Evolutionary conservation across 1,139 yeast genomes (phyloP), one percentile per base, ranked within the genome.

Genomic region (Tardiomyces depauwii): DNA sequence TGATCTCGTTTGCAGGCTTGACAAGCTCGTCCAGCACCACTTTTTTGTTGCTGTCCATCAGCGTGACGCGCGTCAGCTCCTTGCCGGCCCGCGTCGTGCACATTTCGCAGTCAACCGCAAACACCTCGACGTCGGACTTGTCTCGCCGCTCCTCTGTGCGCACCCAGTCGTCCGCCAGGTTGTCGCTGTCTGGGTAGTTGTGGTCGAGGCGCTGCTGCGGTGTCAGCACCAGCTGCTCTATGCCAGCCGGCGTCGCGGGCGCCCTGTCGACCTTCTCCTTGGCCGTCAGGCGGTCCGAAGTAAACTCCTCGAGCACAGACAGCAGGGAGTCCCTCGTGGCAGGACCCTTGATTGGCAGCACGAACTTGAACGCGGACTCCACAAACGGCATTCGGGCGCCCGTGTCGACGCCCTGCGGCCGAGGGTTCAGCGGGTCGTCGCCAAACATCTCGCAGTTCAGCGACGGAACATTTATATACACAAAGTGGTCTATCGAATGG

Each of bases 51-150:
- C 77, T 78, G 59, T 85, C 78, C 1, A 87, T 73, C 16, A 91
- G 56, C 1, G 96, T 84, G 1, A 86, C 78, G 48, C 97, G 70
- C 0, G 97, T 80, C 40, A 89, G 67, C 2, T 79, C 95, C 42
- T 74, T 71, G 0, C 86, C 87, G 1, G 59, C 53, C 0, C 67
- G 75, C 0, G 91, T 67, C 47, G 72, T 67, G 60, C 96, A 87
- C 85, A 91, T 91, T 64, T 91, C 98, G 67, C 98, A 91, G 64
- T 91, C 98, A 19, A 91, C 57, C 0, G 95, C 93, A 66, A 76
- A 86, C 0, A 83, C 78, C 46, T 71, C 78, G 2, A 82, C 19
- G 3, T 7, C 18, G 12, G 18, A 18, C 18, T 30, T 30, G 16
- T 30, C 10, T 14, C 10, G 10, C n/a, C 10, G 11, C 10, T 5